Evolutionary conservation across 2,329 filamentous ascomycete genomes (phyloP).

Genomic region (Xylariales sp.): DNA sequence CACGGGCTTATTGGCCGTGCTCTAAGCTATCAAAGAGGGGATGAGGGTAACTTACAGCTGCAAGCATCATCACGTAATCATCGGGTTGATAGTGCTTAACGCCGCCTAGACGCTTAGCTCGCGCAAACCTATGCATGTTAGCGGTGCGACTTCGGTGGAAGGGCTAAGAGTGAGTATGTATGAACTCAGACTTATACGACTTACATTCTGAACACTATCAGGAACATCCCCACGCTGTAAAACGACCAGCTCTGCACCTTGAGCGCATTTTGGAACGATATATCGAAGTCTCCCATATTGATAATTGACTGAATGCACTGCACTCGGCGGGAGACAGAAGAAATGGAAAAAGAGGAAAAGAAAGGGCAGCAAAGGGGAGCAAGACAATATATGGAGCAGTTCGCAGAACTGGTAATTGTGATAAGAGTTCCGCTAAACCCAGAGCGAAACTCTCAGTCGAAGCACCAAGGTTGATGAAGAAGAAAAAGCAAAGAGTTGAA

Average conservation of each 20-base stretch:
- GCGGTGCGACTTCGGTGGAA: not conserved
- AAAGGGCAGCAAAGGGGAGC: no score
- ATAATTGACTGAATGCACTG: not conserved
- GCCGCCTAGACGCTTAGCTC: slow-evolving; percentile 6
- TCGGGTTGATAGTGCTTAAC: slow-evolving; percentile 6
- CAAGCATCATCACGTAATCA: slow-evolving; percentile 10
- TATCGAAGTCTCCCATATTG: slow-evolving; percentile 10
- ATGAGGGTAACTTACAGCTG: slow-evolving; percentile 3
- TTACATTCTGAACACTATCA: slow-evolving; percentile 9
- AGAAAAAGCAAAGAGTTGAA: no score
- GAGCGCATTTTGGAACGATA: slow-evolving; percentile 4
- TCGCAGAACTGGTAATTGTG: no score
- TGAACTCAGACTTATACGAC: not conserved
- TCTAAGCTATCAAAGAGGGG: not conserved
- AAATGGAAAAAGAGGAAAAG: no score
- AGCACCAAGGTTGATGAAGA: no score
- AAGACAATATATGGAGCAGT: no score
- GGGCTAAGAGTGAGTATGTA: not conserved
- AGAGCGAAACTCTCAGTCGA: no score
- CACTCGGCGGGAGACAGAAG: no score
- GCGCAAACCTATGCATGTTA: slow-evolving; percentile 6
- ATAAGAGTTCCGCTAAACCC: no score
- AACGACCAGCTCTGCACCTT: slow-evolving; percentile 9
- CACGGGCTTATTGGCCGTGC: not conserved
- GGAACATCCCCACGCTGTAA: slow-evolving; percentile 9